Base-by-base conservation (phyloP, 148 eudicot genomes). In the Silene conica region DNA sequence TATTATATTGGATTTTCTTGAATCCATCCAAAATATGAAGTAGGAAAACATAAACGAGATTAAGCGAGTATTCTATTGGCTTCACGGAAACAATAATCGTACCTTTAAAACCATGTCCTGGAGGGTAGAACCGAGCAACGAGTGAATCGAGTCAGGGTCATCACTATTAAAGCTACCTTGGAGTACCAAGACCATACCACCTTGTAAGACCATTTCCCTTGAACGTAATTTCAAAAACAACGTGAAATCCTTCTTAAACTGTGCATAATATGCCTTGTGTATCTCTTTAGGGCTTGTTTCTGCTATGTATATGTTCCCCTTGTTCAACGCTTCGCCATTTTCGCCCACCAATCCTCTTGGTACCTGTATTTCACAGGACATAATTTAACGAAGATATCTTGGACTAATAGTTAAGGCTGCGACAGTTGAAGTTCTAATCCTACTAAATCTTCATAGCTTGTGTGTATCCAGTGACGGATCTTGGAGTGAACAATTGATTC, bases 141-240 rank as follows among this genome's bases (percentile, higher is more conserved):
- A 84, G 66, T 59, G 74, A 10, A 73, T 9, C 22, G 46, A n/a
- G 26, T 70, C 71, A 61, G 74, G 73, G 19, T 82, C 74, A 21
- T 71, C 63, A 20, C 63, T 22, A 2, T 74, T 67, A 8, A 59
- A 73, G 78, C 87, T 78, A 20, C 82, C 85, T 6, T 76, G 9
- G 54, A 86, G 48, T 19, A 85, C 77, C 73, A 89, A 71, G 28
- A 89, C 80, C 87, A 89, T 85, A 22, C 60, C 76, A 1, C 90
- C 92, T 8, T 85, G 80, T 16, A 77, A 64, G 16, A 80, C 65
- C 16, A 89, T 71, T 69, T 89, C 93, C 50, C 63, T 63, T 0
- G 89, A 76, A 14, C 90, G 83, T 41, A 75, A 74, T 15, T 78
- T 76, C 48, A 87, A 63, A 65, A 88, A 88, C 28, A 57, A 52